Conservation (phyloP, 202 grass and related monocot species). For the Setaria viridis region DNA sequence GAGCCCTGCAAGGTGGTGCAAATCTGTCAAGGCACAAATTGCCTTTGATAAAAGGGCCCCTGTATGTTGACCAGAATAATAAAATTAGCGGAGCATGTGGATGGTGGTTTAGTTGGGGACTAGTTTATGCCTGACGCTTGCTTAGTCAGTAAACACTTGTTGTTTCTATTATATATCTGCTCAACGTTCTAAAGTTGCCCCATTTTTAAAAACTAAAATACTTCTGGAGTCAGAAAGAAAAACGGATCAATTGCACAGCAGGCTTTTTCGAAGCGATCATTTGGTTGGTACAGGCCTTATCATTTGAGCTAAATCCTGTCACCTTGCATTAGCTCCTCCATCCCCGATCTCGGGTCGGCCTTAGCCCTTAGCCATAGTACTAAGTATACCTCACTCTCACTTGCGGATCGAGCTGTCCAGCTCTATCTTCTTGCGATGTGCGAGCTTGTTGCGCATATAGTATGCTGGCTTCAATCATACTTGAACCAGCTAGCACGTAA, state of each 20-base stretch:
- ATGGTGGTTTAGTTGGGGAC: constrained; percentile 33
- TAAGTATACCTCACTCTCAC: background rate
- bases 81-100: constrained; percentile 39
- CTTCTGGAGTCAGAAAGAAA: background rate
- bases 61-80: constrained; percentile 48
- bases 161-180: background rate
- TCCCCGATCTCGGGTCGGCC: background rate
- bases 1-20: constrained; percentile 13
- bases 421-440: no score
- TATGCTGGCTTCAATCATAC: constrained; percentile 1
- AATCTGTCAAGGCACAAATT: constrained; percentile 16
- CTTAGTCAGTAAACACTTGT: constrained; percentile 1
- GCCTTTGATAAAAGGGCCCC: constrained; percentile 20
- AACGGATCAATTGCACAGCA: background rate
- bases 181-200: background rate
- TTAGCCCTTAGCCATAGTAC: background rate
- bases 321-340: background rate
- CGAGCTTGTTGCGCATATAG: background rate
- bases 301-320: constrained; percentile 12
- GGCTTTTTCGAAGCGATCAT: constrained; percentile 30
- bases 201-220: no score
- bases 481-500: constrained; percentile 6
- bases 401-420: background rate
- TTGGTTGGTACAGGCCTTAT: constrained; percentile 19
- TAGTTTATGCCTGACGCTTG: constrained; percentile 3